A percentile compares a stretch with the other conserved stretches of the same genome.
Conservation (phyloP, 2,329 filamentous ascomycete species). For the Aspergillus udagawae region DNA sequence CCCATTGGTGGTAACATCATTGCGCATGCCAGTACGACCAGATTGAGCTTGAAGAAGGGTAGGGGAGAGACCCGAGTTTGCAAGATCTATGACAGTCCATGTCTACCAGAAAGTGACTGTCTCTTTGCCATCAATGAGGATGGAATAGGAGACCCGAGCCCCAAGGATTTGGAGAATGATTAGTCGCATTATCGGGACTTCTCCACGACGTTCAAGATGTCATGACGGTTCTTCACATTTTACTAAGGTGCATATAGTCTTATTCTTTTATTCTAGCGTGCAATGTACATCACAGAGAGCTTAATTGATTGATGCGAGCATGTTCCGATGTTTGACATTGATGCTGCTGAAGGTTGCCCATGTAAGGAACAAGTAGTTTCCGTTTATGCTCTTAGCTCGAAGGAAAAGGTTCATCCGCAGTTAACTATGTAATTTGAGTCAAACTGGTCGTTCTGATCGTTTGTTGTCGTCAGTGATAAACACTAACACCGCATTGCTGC, state of each 20-base stretch:
- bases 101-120: constrained; percentile 92
- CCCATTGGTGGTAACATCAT: constrained; percentile 99
- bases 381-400: neutral
- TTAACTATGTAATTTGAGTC: neutral
- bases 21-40: constrained; percentile 91
- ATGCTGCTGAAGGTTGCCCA: neutral
- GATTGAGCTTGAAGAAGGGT: constrained; percentile 93
- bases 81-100: constrained; percentile 99
- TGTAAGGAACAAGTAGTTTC: neutral
- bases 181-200: constrained; percentile 24
- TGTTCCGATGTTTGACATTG: neutral
- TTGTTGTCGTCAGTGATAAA: neutral
- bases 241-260: constrained; percentile 7
- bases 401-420: neutral
- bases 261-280: constrained; percentile 2
- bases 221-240: constrained; percentile 23
- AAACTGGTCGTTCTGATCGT: neutral
- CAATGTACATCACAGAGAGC: neutral
- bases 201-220: constrained; percentile 12
- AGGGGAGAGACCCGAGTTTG: constrained; percentile 92
- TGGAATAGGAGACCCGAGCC: constrained; percentile 90
- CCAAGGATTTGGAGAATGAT: constrained; percentile 92
- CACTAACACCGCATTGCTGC: constrained; percentile 6
- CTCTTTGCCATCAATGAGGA: constrained; percentile 96
- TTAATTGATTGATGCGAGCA: neutral